These are phyloP conservation scores for Akebia trifoliata DNA, from an alignment of 164 flowering plant genomes.

Conservation along the genomic window DNA sequence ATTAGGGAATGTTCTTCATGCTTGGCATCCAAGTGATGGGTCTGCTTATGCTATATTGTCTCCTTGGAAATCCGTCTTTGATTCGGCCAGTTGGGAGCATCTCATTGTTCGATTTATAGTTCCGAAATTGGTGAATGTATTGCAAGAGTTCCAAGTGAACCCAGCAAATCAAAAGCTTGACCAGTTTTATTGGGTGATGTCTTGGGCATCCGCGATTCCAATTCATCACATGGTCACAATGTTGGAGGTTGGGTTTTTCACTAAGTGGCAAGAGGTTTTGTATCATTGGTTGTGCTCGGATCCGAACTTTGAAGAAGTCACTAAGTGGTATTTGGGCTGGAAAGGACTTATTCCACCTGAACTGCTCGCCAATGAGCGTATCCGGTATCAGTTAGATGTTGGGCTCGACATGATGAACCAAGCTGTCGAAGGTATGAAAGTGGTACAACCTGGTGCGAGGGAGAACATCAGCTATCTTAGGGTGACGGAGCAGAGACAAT, in stretches of 20 bases:
- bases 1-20: slow-evolving; percentile 75
- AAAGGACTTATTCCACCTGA: slow-evolving; percentile 63
- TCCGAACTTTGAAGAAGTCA: slow-evolving; percentile 79
- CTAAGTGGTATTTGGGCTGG: slow-evolving; percentile 83
- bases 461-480: slow-evolving; percentile 74
- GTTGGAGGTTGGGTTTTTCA: slow-evolving; percentile 72
- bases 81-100: slow-evolving; percentile 80
- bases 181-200: slow-evolving; percentile 70
- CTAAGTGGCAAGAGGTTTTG: slow-evolving; percentile 84
- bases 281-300: slow-evolving; percentile 80
- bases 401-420: slow-evolving; percentile 86
- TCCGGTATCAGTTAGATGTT: slow-evolving; percentile 54
- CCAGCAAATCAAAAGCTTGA: slow-evolving; percentile 78
- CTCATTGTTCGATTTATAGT: slow-evolving; percentile 68
- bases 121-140: slow-evolving; percentile 57
- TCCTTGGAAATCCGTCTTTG: slow-evolving; percentile 93
- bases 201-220: slow-evolving; percentile 79
- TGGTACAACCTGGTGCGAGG: slow-evolving; percentile 72
- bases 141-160: slow-evolving; percentile 76
- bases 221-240: slow-evolving; percentile 75
- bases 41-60: slow-evolving; percentile 75
- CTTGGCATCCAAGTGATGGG: slow-evolving; percentile 87
- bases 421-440: slow-evolving; percentile 68
- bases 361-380: slow-evolving; percentile 68
- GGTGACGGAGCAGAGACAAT: slow-evolving; percentile 75